Evolutionary conservation across 2,329 filamentous ascomycete species (phyloP).

Genomic region (Epichloe gansuensis): DNA sequence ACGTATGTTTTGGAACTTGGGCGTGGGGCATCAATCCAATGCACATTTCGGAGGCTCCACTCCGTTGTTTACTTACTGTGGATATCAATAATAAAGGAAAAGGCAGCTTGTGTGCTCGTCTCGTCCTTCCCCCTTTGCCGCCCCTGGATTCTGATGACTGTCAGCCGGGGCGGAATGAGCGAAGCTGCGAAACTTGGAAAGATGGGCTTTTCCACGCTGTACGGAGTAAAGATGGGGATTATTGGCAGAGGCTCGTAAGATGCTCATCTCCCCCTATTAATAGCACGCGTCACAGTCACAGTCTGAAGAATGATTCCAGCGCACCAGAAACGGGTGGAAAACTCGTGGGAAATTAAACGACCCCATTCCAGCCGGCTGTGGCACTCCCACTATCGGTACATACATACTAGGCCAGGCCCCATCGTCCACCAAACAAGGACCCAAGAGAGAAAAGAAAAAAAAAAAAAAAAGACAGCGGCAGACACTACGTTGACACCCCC

Average conservation of each 20-base stretch:
- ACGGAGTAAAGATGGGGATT: not conserved
- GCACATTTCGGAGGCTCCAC: not conserved
- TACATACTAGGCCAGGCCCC: not conserved
- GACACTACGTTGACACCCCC: no score
- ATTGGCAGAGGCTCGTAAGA: not conserved
- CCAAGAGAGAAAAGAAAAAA: no score
- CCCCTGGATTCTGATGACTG: no score
- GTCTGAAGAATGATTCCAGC: not conserved
- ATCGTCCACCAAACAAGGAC: not conserved
- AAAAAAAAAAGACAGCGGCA: no score
- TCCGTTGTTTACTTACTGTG: not conserved
- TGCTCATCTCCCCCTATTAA: not conserved
- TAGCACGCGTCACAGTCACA: not conserved
- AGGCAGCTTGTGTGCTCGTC: no score
- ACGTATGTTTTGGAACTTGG: no score
- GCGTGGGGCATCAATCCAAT: not conserved
- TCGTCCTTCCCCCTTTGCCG: no score
- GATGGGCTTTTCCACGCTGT: not conserved
- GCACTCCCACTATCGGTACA: conserved; percentile 4
- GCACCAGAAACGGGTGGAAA: no score
- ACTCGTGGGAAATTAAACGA: conserved; percentile 3
- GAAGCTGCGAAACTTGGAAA: not conserved
- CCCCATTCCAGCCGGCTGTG: conserved; percentile 2
- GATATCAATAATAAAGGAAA: not conserved
- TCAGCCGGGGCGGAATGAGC: not conserved